Base-by-base conservation (phyloP, 148 eudicot species). In the Mesembryanthemum crystallinum region DNA sequence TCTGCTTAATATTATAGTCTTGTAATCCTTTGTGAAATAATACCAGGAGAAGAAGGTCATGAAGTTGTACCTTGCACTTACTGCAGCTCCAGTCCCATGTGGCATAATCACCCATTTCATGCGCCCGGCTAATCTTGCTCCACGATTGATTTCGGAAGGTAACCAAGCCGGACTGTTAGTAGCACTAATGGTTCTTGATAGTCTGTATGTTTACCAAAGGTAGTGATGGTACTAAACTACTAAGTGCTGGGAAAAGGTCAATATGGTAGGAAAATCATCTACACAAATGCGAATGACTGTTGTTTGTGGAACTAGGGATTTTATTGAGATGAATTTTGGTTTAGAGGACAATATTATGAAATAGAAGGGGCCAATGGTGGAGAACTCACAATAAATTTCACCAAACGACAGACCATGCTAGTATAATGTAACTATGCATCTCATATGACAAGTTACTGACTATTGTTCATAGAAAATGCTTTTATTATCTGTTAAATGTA, bases 1-100 rank as follows among this genome's bases (percentile, higher is more conserved):
- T 69, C 0, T 59, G 11, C 18, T 42, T 8, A 11, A 23, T 42
- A 10, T 1, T 60, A 32, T 58, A 69, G 2, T 82, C 24, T 51
- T 74, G 39, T 67, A 29, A 23, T 28, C 54, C 59, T 64, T 42
- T 74, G 59, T 72, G 73, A 20, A 79, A 72, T 59, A 23, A 62
- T 68, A 58, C 74, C 81, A 95, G 99, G 99, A 89, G 65, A 91
- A 88, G 83, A 88, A 75, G 81, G 98, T 95, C 64, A 88, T 88
- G 85, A 95, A 95, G 84, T 91, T 92, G 57, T 95, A 95, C 87
- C 97, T 85, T 79, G 97, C 92, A 72, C 96, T 95, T 82, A 88
- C 91, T 65, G 90, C 97, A 73, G 91, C 97, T 84, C 92, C 97
- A 32, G 82, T 95, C 63, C 88, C 94, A 29, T 59, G 77, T 80